Conservation (phyloP, 805 yeast genomes). For the Maudiozyma barnettii region DNA sequence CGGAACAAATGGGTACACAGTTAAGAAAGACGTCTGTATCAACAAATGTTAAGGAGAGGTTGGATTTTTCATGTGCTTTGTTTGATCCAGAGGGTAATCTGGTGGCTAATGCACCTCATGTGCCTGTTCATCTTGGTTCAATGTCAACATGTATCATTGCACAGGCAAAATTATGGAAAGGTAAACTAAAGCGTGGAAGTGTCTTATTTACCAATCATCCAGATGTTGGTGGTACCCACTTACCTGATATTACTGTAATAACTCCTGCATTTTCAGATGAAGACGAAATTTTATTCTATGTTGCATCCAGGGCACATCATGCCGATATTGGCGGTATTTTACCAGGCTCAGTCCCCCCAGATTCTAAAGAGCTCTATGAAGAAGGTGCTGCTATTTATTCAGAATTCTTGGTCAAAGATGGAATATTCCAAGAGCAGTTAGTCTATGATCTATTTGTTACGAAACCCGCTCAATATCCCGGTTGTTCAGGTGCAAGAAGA, state of each 20-base stretch:
- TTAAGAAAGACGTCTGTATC: conserved; percentile 72
- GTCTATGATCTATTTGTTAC: conserved; percentile 52
- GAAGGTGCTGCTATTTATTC: conserved; percentile 88
- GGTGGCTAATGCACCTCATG: conserved; percentile 82
- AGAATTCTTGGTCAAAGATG: conserved; percentile 60
- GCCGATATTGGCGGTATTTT: conserved; percentile 90
- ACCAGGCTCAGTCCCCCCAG: conserved; percentile 94
- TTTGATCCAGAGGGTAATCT: conserved; percentile 69
- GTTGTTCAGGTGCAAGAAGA: conserved; percentile 84
- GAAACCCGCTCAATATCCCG: conserved; percentile 73
- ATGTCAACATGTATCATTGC: conserved; percentile 72
- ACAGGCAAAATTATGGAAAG: conserved; percentile 58
- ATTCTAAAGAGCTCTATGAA: conserved; percentile 72
- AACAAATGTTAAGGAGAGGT: conserved; percentile 73
- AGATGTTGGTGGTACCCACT: conserved; percentile 74
- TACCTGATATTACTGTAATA: conserved; percentile 86
- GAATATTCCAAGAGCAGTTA: conserved; percentile 65
- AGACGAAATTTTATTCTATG: conserved; percentile 62
- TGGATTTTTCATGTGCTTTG: conserved; percentile 78
- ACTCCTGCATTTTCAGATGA: conserved; percentile 73
- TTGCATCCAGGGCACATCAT: conserved; percentile 93
- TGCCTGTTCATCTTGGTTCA: conserved; percentile 80
- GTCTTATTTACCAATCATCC: conserved; percentile 75
- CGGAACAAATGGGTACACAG: conserved; percentile 82
- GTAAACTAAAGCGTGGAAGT: conserved; percentile 60